Evolutionary conservation across 352 stramenopile species (phyloP).

Genomic region (Halophytophthora batemanensis): DNA sequence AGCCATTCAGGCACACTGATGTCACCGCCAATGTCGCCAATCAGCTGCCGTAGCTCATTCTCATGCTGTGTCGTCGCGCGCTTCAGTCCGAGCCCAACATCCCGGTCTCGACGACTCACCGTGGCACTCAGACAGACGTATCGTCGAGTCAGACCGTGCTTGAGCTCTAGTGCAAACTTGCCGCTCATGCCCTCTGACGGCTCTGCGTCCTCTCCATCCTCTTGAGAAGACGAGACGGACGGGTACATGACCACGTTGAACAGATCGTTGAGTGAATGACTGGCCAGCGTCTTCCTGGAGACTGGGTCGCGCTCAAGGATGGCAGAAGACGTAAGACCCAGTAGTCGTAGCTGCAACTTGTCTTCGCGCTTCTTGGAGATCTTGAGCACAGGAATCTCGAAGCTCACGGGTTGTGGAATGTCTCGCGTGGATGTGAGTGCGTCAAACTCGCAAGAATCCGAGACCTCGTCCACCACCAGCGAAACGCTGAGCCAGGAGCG

Average conservation of each 20-base stretch:
- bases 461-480: slow-evolving; percentile 82
- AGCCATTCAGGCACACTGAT: slow-evolving; percentile 60
- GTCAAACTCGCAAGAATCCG: slow-evolving; percentile 83
- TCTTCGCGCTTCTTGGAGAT: slow-evolving; percentile 79
- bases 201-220: slow-evolving; percentile 31
- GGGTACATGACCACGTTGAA: slow-evolving; percentile 88
- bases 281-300: slow-evolving; percentile 64
- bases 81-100: slow-evolving; percentile 72
- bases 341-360: slow-evolving; percentile 67
- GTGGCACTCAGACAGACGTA: slow-evolving; percentile 71
- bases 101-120: slow-evolving; percentile 61
- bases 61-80: slow-evolving; percentile 51
- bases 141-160: slow-evolving; percentile 73
- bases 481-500: slow-evolving; percentile 82
- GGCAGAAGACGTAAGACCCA: slow-evolving; percentile 63
- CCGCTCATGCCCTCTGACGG: slow-evolving; percentile 59
- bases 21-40: slow-evolving; percentile 71
- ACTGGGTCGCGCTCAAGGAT: slow-evolving; percentile 77
- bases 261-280: slow-evolving; percentile 69
- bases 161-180: slow-evolving; percentile 84
- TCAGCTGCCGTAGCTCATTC: slow-evolving; percentile 64
- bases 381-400: slow-evolving; percentile 84
- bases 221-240: slow-evolving; percentile 63
- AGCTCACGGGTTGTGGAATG: slow-evolving; percentile 76
- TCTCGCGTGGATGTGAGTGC: slow-evolving; percentile 71